Conservation (phyloP, 768 basidiomycete genomes). For the Coprinellus micaceus region DNA sequence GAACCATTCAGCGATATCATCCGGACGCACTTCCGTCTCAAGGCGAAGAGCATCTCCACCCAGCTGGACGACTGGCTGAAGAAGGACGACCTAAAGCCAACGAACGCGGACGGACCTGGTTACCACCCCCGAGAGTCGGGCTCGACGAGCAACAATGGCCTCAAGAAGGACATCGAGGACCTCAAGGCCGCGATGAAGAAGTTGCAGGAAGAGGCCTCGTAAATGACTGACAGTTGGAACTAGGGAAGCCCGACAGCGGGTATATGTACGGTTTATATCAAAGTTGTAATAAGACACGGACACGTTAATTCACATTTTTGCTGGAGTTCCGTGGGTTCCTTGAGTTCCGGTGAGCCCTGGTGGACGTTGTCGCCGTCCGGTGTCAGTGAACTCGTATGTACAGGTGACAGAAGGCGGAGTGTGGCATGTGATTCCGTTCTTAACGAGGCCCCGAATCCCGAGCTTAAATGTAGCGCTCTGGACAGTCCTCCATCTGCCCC, state of each 20-base stretch:
- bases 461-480: conserved; percentile 14
- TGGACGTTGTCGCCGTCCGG: neutral
- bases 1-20: conserved; percentile 87
- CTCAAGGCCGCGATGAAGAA: neutral
- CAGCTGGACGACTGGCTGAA: conserved; percentile 81
- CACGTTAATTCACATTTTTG: too few relatives aligned
- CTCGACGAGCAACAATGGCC: conserved; percentile 6
- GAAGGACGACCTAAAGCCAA: conserved; percentile 68
- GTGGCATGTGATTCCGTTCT: conserved; percentile 17
- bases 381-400: neutral
- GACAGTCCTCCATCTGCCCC: neutral
- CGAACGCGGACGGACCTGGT: conserved; percentile 50
- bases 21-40: conserved; percentile 86
- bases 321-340: neutral
- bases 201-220: neutral
- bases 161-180: neutral
- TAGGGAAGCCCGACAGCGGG: neutral
- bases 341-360: neutral
- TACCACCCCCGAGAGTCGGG: conserved; percentile 29
- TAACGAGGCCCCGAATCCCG: conserved; percentile 7
- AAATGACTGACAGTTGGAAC: neutral
- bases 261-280: neutral
- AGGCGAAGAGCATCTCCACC: conserved; percentile 60
- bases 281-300: neutral
- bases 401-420: neutral